Evolutionary conservation across 169 alveolate genomes (phyloP), one percentile per base, ranked within the genome.

Genomic region (Cryptosporidium parvum): DNA sequence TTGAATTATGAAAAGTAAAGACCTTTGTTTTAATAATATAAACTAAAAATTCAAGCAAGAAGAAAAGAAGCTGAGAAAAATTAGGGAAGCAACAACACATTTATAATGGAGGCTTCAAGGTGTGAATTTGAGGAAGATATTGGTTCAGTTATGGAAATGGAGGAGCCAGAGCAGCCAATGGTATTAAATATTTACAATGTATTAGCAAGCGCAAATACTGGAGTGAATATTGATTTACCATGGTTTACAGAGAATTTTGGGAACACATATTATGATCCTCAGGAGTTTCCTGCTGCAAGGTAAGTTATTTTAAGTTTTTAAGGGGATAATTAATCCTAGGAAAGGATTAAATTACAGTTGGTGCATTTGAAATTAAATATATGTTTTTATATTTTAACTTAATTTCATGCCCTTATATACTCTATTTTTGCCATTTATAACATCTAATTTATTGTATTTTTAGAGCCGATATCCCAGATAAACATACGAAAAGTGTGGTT

Each of bases 281-380:
- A 65, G n/a, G 89, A 80, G 39, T 80, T 80, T 62, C 89, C 89
- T 21, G 89, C 89, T 16, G 89, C 89, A 44, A 80, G 89, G 89
- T 80, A 80, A 61, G 89, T 80, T 62, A 21, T 9, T 37, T 71
- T 8, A 51, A 18, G 52, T 53, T 29, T n/a, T 3, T 9, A 23
- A 10, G 67, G 35, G 35, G 21, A 2, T 26, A 56, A 56, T 2
- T 21, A 56, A 21, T 8, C 37, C 29, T n/a, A 56, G 29, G 35
- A 48, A 9, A 14, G 21, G 56, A 48, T 48, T 3, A 48, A 3
- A 48, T 45, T 14, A 9, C 16, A 12, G 16, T 9, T 16, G 12
- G 3, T 48, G 23, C 7, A 16, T 48, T 48, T 3, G 21, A 48
- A 14, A 48, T 48, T 48, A 3, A 12, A 48, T 48, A 48, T 48